Conservation (phyloP, 2,329 filamentous ascomycete species). For the Xylaria arbuscula region DNA sequence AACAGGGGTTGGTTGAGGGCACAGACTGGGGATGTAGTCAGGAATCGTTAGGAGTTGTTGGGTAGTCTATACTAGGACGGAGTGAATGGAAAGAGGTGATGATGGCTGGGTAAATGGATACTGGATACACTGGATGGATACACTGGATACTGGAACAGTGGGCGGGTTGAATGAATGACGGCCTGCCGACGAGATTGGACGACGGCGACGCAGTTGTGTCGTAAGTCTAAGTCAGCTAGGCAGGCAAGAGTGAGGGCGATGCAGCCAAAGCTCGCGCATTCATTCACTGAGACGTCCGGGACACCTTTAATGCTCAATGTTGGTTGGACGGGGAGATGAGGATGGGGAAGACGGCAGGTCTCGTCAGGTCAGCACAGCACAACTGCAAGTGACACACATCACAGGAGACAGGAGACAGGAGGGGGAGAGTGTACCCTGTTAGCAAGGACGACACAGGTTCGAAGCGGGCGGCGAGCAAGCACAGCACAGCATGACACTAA, state of each 20-base stretch:
- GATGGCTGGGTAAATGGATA: background rate
- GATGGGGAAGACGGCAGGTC: conserved; percentile 3
- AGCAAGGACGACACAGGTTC: background rate
- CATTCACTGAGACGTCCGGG: background rate
- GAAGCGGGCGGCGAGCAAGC: background rate
- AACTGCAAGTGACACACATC: conserved; percentile 3
- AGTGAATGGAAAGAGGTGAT: background rate
- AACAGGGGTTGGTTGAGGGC: conserved; percentile 21
- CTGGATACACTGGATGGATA: background rate
- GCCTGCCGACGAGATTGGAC: background rate
- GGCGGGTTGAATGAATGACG: background rate
- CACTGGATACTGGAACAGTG: background rate
- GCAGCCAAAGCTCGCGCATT: background rate
- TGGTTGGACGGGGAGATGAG: background rate
- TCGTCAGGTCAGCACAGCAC: conserved; percentile 26
- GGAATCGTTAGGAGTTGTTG: too few relatives aligned
- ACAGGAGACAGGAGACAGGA: background rate
- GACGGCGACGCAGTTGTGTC: conserved; percentile 6
- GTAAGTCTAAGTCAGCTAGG: background rate
- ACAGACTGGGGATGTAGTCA: conserved; percentile 5
- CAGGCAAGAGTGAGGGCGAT: background rate
- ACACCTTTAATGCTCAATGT: background rate
- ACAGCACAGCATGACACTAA: background rate
- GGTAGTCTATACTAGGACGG: background rate
- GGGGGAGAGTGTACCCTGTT: too few relatives aligned